Percentiles rank a stretch among this genome's conserved stretches.
These are phyloP conservation scores for Suhomyces bokatorum DNA, from an alignment of 1,139 yeast genomes.

Conservation along the genomic window DNA sequence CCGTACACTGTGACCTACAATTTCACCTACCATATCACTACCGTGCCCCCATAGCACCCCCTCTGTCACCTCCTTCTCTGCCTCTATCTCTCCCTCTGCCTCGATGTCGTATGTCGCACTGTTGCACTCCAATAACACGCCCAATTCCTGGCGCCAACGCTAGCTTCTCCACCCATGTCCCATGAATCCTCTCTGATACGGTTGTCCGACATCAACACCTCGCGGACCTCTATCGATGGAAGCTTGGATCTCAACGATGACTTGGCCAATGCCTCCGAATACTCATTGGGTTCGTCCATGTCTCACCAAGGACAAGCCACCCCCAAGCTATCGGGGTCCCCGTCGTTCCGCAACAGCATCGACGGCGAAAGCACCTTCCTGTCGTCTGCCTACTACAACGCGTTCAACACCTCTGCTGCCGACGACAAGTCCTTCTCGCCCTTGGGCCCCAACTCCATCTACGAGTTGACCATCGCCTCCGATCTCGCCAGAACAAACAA, in stretches of 20 bases:
- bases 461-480: slow-evolving; percentile 65
- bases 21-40: too few relatives aligned
- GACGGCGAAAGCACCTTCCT: slow-evolving; percentile 40
- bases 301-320: slow-evolving; percentile 16
- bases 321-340: slow-evolving; percentile 23
- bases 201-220: slow-evolving; percentile 5
- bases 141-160: background rate
- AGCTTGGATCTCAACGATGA: slow-evolving; percentile 42
- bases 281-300: slow-evolving; percentile 20
- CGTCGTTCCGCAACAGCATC: slow-evolving; percentile 36
- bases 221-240: slow-evolving; percentile 32
- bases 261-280: slow-evolving; percentile 33
- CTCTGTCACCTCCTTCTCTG: background rate
- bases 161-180: slow-evolving; percentile 9
- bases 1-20: too few relatives aligned
- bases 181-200: slow-evolving; percentile 7
- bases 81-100: background rate
- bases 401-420: slow-evolving; percentile 23
- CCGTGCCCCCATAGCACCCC: too few relatives aligned
- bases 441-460: slow-evolving; percentile 77
- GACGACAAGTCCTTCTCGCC: slow-evolving; percentile 49
- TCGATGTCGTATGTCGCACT: slow-evolving; percentile 4
- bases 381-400: slow-evolving; percentile 34
- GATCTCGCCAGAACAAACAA: slow-evolving; percentile 46
- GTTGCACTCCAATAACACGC: slow-evolving; percentile 2